Evolutionary conservation across 371 early-diverging fungal genomes (phyloP).

Genomic region (Smittium mucronatum): DNA sequence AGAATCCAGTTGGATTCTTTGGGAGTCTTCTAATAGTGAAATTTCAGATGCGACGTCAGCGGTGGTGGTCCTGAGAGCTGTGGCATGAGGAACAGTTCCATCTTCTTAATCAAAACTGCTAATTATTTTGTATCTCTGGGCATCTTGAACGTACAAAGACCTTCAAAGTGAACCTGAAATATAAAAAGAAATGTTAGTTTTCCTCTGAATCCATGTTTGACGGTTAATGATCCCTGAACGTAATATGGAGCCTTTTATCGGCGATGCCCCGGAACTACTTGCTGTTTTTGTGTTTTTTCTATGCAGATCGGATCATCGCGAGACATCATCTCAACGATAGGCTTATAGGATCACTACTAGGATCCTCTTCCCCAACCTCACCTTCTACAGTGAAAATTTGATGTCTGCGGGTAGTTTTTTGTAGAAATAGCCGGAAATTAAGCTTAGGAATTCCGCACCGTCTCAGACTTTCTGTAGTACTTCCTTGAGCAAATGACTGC

Average conservation of each 20-base stretch:
- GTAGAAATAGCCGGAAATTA: too few species aligned
- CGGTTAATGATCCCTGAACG: neutral
- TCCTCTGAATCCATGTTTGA: neutral
- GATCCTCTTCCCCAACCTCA: too few species aligned
- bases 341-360: too few species aligned
- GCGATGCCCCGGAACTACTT: neutral
- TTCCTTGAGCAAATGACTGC: too few species aligned
- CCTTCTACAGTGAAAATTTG: too few species aligned
- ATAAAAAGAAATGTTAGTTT: neutral
- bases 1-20: too few species aligned
- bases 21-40: too few species aligned
- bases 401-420: too few species aligned
- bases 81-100: neutral
- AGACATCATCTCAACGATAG: neutral
- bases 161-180: neutral
- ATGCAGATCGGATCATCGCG: neutral
- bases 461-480: too few species aligned
- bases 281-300: neutral
- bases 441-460: too few species aligned
- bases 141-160: neutral
- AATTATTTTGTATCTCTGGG: neutral
- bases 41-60: neutral
- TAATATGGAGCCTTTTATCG: neutral
- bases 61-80: neutral
- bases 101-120: neutral